phyloP scores from a whole-genome alignment of 495 filamentous ascomycete genomes.

The Emericellopsis terricola region DNA sequence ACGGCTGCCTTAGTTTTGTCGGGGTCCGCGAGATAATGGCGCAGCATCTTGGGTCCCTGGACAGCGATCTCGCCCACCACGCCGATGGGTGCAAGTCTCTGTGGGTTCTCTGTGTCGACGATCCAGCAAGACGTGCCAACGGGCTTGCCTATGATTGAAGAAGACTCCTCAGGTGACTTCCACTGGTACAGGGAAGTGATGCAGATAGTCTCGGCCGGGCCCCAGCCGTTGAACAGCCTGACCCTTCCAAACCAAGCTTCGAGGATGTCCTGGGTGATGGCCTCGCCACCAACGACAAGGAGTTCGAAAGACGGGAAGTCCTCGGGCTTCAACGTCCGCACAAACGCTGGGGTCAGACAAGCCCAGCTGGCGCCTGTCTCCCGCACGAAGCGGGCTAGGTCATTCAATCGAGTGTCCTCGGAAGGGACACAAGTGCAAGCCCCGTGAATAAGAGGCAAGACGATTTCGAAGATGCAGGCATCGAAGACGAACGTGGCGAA shows the following conservation, averaged over 20 bases:
- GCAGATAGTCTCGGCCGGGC: neutral
- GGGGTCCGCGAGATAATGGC: constrained; percentile 28
- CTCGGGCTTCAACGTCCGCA: neutral
- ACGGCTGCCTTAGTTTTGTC: constrained; percentile 25
- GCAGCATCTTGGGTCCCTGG: constrained; percentile 36
- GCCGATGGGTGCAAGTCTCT: constrained; percentile 37
- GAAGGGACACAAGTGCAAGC: constrained; percentile 34
- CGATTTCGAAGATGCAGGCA: constrained; percentile 43
- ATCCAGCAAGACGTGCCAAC: constrained; percentile 28
- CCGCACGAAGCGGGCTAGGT: neutral
- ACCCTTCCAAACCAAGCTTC: neutral
- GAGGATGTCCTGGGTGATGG: neutral
- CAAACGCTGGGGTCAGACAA: neutral
- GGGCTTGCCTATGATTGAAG: constrained; percentile 4
- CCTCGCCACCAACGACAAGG: neutral
- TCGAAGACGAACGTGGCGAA: constrained; percentile 56
- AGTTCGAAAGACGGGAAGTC: neutral
- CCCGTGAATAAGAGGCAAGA: constrained; percentile 41
- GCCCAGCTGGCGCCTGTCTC: neutral
- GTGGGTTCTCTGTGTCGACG: constrained; percentile 31
- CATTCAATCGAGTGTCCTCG: constrained; percentile 3
- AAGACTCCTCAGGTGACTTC: constrained; percentile 21
- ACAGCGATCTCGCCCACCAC: constrained; percentile 40
- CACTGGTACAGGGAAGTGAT: constrained; percentile 1
- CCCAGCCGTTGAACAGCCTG: neutral